These are phyloP conservation scores for Taphrina betulina DNA, from an alignment of 1,139 yeast species.

Conservation along the genomic window DNA sequence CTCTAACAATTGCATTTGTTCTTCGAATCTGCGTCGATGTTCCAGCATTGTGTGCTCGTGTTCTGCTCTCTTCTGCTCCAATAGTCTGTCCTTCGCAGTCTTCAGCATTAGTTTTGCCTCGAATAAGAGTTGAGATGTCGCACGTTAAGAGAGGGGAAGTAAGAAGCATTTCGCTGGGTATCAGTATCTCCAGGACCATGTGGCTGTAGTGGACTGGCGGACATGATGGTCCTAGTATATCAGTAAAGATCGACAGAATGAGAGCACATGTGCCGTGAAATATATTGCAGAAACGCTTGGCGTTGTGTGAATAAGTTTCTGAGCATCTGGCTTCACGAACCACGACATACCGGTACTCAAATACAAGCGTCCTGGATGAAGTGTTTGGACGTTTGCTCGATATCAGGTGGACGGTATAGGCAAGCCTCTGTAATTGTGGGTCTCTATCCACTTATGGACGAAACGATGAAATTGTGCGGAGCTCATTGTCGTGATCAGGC, in stretches of 20 bases:
- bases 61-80: slow-evolving; percentile 40
- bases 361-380: too few relatives aligned
- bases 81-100: slow-evolving; percentile 26
- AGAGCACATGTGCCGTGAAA: too few relatives aligned
- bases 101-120: background rate
- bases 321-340: too few relatives aligned
- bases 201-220: background rate
- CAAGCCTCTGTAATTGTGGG: too few relatives aligned
- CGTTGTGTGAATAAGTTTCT: too few relatives aligned
- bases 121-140: background rate
- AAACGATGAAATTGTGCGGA: too few relatives aligned
- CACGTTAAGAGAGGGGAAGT: slow-evolving; percentile 8
- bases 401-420: too few relatives aligned
- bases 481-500: too few relatives aligned
- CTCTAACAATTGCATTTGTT: slow-evolving; percentile 40
- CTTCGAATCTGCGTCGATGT: slow-evolving; percentile 40
- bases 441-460: too few relatives aligned
- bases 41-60: slow-evolving; percentile 39
- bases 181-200: background rate
- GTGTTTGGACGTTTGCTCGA: too few relatives aligned
- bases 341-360: too few relatives aligned
- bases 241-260: background rate
- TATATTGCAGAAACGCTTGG: too few relatives aligned
- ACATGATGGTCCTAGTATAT: slow-evolving; percentile 3
- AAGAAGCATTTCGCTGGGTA: background rate